phyloP scores from a whole-genome alignment of 1,139 yeast genomes.

The Taphrina communis region DNA sequence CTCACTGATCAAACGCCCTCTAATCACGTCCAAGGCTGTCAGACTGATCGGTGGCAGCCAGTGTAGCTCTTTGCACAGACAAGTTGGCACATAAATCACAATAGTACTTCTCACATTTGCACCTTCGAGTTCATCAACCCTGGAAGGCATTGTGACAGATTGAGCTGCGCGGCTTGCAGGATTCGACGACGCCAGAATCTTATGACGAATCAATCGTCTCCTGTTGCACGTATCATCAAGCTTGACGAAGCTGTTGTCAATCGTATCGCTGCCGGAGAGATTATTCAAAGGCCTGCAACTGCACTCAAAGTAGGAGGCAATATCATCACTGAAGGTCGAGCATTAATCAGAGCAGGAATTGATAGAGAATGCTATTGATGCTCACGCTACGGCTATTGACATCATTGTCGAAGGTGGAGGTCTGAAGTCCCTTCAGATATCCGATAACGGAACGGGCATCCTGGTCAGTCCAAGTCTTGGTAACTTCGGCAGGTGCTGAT shows the following conservation, averaged over 20 bases:
- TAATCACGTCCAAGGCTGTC: no score
- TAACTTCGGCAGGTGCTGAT: constrained; percentile 46
- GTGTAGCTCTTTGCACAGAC: no score
- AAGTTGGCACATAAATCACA: no score
- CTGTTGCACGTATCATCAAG: constrained; percentile 49
- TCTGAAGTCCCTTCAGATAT: constrained; percentile 63
- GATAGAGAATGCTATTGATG: constrained; percentile 80
- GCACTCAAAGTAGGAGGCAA: constrained; percentile 58
- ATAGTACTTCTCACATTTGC: no score
- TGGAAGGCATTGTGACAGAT: no score
- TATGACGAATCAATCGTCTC: not conserved
- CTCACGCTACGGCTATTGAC: constrained; percentile 67
- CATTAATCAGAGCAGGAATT: constrained; percentile 56
- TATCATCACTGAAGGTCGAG: not conserved
- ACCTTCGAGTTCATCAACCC: no score
- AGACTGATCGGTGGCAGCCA: no score
- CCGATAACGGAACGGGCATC: constrained; percentile 82
- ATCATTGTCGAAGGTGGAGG: constrained; percentile 72
- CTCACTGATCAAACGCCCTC: no score
- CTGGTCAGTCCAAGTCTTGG: constrained; percentile 44
- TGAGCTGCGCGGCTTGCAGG: no score
- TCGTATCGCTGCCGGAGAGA: constrained; percentile 96
- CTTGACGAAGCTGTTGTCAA: constrained; percentile 76
- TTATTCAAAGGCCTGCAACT: constrained; percentile 89
- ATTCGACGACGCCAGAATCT: not conserved